These are phyloP conservation scores for Hansenula sp. DNA, from an alignment of 1,139 yeast genomes.

Conservation along the genomic window DNA sequence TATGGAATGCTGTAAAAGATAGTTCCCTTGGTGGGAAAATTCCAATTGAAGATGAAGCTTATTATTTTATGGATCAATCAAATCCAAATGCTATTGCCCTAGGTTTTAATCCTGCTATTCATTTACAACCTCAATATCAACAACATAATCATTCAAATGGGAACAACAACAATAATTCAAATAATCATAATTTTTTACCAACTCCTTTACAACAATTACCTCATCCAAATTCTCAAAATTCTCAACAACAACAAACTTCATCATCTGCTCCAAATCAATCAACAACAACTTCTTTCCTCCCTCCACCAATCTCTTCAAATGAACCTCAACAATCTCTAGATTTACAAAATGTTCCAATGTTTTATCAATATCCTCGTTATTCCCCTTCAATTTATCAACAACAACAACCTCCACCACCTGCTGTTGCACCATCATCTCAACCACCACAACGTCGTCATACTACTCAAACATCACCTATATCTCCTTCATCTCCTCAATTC, in stretches of 20 bases:
- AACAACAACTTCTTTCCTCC: constrained; percentile 2
- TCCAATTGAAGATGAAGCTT: constrained; percentile 48
- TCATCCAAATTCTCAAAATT: too few relatives aligned
- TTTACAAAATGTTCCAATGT: constrained; percentile 1
- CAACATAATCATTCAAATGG: constrained; percentile 5
- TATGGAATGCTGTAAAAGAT: constrained; percentile 59
- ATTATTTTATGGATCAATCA: constrained; percentile 41
- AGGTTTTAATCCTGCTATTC: constrained; percentile 18
- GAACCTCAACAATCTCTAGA: constrained; percentile 1
- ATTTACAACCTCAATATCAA: constrained; percentile 17
- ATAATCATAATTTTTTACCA: not conserved
- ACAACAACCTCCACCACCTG: constrained; percentile 5
- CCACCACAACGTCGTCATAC: constrained; percentile 4
- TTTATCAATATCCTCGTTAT: constrained; percentile 2
- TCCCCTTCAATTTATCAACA: constrained; percentile 3
- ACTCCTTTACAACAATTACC: not conserved
- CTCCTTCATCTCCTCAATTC: constrained; percentile 4
- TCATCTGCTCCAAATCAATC: not conserved
- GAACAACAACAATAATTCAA: not conserved
- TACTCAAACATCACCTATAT: constrained; percentile 1
- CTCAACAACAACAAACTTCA: constrained; percentile 5
- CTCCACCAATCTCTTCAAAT: constrained; percentile 3
- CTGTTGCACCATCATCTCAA: not conserved
- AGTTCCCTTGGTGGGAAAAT: constrained; percentile 54
- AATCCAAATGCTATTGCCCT: constrained; percentile 34